Percentiles rank a stretch among this genome's conserved stretches.
These are phyloP conservation scores for Triangularia setosa DNA, from an alignment of 2,329 filamentous ascomycete genomes.

Conservation along the genomic window DNA sequence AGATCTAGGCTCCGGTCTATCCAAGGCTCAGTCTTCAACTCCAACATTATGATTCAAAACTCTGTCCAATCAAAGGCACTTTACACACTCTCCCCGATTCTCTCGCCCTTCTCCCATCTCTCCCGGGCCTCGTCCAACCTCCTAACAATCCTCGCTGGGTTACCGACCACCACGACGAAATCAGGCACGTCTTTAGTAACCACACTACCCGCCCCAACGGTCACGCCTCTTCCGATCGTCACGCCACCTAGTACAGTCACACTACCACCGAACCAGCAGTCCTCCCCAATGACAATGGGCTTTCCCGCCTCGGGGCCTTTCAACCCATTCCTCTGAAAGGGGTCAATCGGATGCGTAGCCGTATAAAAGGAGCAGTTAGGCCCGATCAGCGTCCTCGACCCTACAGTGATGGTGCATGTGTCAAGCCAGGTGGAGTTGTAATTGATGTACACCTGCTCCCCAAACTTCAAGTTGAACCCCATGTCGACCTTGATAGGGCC, in stretches of 20 bases:
- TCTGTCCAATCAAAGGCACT: background rate
- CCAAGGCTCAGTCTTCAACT: background rate
- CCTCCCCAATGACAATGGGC: slow-evolving; percentile 71
- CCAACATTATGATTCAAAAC: background rate
- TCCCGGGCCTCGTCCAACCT: slow-evolving; percentile 26
- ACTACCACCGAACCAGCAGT: slow-evolving; percentile 76
- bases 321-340: slow-evolving; percentile 67
- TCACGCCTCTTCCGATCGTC: slow-evolving; percentile 69
- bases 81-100: background rate
- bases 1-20: background rate
- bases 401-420: slow-evolving; percentile 69
- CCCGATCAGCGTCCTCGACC: slow-evolving; percentile 71
- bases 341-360: slow-evolving; percentile 74
- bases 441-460: slow-evolving; percentile 69
- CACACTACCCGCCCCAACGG: slow-evolving; percentile 76
- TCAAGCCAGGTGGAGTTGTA: slow-evolving; percentile 73
- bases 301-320: slow-evolving; percentile 71
- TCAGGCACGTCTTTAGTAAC: slow-evolving; percentile 73
- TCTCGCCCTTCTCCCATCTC: slow-evolving; percentile 1
- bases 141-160: slow-evolving; percentile 58
- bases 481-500: slow-evolving; percentile 71
- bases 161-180: slow-evolving; percentile 61
- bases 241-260: slow-evolving; percentile 71
- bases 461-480: slow-evolving; percentile 69
- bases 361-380: slow-evolving; percentile 75